These are phyloP conservation scores for Leishmania lainsoni DNA, from an alignment of 208 protist genomes.

Conservation along the genomic window DNA sequence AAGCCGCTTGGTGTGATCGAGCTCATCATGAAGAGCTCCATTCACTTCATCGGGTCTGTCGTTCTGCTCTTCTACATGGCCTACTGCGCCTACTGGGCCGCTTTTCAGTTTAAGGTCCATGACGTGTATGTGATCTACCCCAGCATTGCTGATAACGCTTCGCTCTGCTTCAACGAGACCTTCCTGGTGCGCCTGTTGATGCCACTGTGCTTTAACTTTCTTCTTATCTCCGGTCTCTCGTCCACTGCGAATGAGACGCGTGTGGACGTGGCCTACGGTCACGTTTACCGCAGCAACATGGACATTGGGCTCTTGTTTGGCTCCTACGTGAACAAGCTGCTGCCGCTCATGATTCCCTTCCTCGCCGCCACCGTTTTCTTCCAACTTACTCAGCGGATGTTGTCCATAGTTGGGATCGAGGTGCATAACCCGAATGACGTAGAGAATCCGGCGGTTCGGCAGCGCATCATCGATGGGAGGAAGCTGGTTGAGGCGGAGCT, in stretches of 20 bases:
- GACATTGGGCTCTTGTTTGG: constrained; percentile 82
- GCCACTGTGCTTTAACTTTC: constrained; percentile 92
- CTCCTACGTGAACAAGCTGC: constrained; percentile 73
- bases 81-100: constrained; percentile 89
- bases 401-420: constrained; percentile 75
- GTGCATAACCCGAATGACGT: constrained; percentile 82
- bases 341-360: constrained; percentile 90
- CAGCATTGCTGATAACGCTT: constrained; percentile 85
- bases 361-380: constrained; percentile 70
- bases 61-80: constrained; percentile 93
- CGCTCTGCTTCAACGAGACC: constrained; percentile 87
- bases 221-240: constrained; percentile 78
- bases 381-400: constrained; percentile 69
- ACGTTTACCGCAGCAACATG: constrained; percentile 91
- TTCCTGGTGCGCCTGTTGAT: constrained; percentile 91
- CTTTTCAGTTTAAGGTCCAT: constrained; percentile 91
- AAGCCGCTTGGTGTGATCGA: constrained; percentile 75
- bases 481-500: constrained; percentile 74
- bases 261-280: constrained; percentile 84
- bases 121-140: constrained; percentile 91
- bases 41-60: constrained; percentile 82
- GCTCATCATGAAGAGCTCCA: constrained; percentile 64
- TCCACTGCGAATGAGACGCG: constrained; percentile 31
- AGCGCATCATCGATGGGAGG: constrained; percentile 81
- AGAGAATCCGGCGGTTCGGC: constrained; percentile 60